Base-by-base conservation (phyloP, 371 early-diverging fungal species). In the Mucor saturninus region DNA sequence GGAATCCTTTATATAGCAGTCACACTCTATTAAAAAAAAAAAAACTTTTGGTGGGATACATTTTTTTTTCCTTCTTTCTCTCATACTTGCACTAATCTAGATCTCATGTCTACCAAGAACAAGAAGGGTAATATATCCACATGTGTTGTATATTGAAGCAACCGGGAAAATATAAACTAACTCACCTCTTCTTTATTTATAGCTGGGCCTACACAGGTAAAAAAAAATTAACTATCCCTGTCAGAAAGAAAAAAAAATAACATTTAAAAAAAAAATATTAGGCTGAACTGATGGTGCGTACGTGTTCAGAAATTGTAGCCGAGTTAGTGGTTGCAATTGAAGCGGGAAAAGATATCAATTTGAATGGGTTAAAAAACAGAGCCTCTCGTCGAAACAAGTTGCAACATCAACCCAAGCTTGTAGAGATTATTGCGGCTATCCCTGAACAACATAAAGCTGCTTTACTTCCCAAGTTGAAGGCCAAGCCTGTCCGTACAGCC, bases 401-500 rank as follows among this genome's bases (percentile, higher is more conserved):
- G 10, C 82, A 83, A 50, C 86, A 89, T 50, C 95, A 94, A 72
- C 99, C 99, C 4, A 92, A 94, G 60, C 86, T 99, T 14, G 97
- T 97, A n/a, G 99, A 99, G 75, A 99, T 99, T 54, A 97, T 99
- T 59, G 93, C 98, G 9, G 97, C 96, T 26, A 98, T 99, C 62
- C 99, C 99, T 0, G 94, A 96, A 65, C 92, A 97, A 65, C 91
- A 99, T 80, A 91, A 88, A 56, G 81, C 89, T 29, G 83, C 81
- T 31, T 84, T 99, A 10, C 81, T 99, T 39, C 94, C 97, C 1
- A 86, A 88, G 59, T 83, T 99, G 10, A 90, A 93, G 65, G 99
- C 98, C 40, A 99, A 99, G 80, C 99, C 99, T 11, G 90, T 99
- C 51, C 85, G 99, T 68, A 99, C 99, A 2, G 99, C 99, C 2